These are phyloP conservation scores for Cladosporium sp. DNA, from an alignment of 2,329 filamentous ascomycete genomes.

Conservation along the genomic window DNA sequence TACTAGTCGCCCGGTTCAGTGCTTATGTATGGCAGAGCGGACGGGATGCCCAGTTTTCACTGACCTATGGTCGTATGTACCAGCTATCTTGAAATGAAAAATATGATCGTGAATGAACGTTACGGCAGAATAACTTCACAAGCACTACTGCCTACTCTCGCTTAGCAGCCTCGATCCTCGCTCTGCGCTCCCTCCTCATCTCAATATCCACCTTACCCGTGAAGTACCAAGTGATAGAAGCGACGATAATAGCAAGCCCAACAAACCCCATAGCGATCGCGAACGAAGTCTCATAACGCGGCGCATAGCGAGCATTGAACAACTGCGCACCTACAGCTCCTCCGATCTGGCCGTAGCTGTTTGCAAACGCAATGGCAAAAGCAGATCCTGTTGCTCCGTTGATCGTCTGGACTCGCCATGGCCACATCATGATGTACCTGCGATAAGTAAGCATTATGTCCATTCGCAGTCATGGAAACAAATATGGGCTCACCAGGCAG, in stretches of 20 bases:
- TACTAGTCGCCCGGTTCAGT: too few species aligned
- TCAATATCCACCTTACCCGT: not conserved
- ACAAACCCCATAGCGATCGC: constrained; percentile 15
- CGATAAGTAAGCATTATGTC: not conserved
- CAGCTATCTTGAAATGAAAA: too few species aligned
- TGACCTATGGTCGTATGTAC: too few species aligned
- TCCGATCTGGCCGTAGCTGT: constrained; percentile 36
- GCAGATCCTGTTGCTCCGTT: constrained; percentile 13
- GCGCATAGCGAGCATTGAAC: constrained; percentile 25
- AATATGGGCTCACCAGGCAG: too few species aligned
- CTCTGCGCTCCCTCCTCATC: not conserved
- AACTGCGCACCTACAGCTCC: constrained; percentile 44
- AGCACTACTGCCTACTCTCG: too few species aligned
- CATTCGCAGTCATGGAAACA: constrained; percentile 1
- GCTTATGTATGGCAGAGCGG: too few species aligned
- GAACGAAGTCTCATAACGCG: constrained; percentile 8
- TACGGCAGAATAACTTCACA: too few species aligned
- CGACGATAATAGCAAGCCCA: constrained; percentile 1
- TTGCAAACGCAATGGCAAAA: constrained; percentile 8
- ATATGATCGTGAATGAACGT: too few species aligned
- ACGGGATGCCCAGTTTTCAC: too few species aligned
- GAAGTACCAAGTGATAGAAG: constrained; percentile 10
- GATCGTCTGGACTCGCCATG: constrained; percentile 14
- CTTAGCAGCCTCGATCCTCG: too few species aligned
- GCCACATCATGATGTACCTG: constrained; percentile 15